A percentile compares a stretch with the other conserved stretches of the same genome.
phyloP scores from a whole-genome alignment of 768 basidiomycete genomes.

The Collybia sp. region DNA sequence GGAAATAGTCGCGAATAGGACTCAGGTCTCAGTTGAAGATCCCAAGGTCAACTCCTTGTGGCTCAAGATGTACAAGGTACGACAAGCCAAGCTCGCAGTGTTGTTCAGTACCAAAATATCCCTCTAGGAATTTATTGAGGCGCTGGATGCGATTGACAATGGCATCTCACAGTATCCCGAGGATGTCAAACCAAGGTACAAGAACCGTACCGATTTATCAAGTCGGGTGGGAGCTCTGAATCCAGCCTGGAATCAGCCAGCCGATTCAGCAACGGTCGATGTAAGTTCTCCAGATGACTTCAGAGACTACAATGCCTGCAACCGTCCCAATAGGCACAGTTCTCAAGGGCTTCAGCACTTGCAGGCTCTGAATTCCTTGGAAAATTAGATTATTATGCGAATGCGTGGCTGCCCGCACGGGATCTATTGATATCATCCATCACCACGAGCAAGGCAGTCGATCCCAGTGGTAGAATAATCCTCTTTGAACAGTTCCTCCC shows the following conservation, averaged over 20 bases:
- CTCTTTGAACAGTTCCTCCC: slow-evolving; percentile 77
- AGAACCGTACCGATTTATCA: slow-evolving; percentile 76
- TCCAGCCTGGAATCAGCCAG: slow-evolving; percentile 85
- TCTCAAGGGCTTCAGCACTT: slow-evolving; percentile 73
- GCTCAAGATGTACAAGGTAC: slow-evolving; percentile 85
- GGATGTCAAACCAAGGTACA: slow-evolving; percentile 66
- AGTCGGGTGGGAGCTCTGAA: slow-evolving; percentile 82
- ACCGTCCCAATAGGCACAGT: slow-evolving; percentile 46
- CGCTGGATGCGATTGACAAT: slow-evolving; percentile 93
- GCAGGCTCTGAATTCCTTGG: slow-evolving; percentile 83
- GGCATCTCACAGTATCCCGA: slow-evolving; percentile 79
- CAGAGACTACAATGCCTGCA: not conserved
- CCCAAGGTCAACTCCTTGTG: slow-evolving; percentile 70
- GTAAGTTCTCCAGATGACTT: slow-evolving; percentile 37
- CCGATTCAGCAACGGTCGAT: slow-evolving; percentile 63
- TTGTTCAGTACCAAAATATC: slow-evolving; percentile 1
- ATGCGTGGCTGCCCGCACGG: slow-evolving; percentile 91
- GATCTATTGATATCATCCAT: slow-evolving; percentile 64
- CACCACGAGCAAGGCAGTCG: slow-evolving; percentile 51
- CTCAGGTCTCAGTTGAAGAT: slow-evolving; percentile 47
- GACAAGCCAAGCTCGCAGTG: slow-evolving; percentile 1
- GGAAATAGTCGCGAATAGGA: slow-evolving; percentile 69
- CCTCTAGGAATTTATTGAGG: slow-evolving; percentile 84
- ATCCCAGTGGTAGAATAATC: slow-evolving; percentile 74
- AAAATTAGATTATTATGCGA: slow-evolving; percentile 75